Conservation (phyloP, 345 rosid genomes). For the Noccaea caerulescens region DNA sequence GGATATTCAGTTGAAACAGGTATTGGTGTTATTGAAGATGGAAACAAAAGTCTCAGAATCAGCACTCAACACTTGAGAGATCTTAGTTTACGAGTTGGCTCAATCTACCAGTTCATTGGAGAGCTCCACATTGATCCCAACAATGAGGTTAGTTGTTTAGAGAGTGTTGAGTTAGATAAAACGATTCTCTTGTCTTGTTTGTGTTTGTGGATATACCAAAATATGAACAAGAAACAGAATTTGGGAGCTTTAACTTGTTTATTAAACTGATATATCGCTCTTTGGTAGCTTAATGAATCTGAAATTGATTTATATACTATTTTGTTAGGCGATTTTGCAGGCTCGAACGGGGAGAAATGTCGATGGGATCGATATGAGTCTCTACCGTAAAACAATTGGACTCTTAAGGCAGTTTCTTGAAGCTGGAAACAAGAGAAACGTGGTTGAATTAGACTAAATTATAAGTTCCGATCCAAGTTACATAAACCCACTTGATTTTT, state of each 20-base stretch:
- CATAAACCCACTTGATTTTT: neutral
- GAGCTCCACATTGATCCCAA: slow-evolving; percentile 67
- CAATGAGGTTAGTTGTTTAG: slow-evolving; percentile 51
- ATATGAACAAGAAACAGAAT: neutral
- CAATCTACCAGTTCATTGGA: slow-evolving; percentile 77
- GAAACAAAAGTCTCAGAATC: slow-evolving; percentile 53
- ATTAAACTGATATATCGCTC: neutral
- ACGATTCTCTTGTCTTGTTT: neutral
- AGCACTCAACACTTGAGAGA: slow-evolving; percentile 74
- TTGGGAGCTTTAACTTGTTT: neutral
- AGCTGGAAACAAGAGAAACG: slow-evolving; percentile 26
- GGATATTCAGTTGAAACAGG: slow-evolving; percentile 61
- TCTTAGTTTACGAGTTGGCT: slow-evolving; percentile 66
- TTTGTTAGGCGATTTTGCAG: slow-evolving; percentile 61
- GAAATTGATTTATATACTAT: slow-evolving; percentile 4
- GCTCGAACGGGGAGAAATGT: slow-evolving; percentile 85
- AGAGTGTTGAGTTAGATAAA: neutral
- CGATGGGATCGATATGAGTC: slow-evolving; percentile 78
- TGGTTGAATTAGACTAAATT: slow-evolving; percentile 14
- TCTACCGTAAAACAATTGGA: slow-evolving; percentile 65
- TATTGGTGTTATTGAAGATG: slow-evolving; percentile 61
- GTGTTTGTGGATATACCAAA: neutral
- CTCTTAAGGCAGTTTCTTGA: slow-evolving; percentile 62
- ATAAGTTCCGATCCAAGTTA: slow-evolving; percentile 2
- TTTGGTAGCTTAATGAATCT: neutral